These are phyloP conservation scores for Geosmithia morbida DNA, from an alignment of 2,329 filamentous ascomycete species.

Conservation along the genomic window DNA sequence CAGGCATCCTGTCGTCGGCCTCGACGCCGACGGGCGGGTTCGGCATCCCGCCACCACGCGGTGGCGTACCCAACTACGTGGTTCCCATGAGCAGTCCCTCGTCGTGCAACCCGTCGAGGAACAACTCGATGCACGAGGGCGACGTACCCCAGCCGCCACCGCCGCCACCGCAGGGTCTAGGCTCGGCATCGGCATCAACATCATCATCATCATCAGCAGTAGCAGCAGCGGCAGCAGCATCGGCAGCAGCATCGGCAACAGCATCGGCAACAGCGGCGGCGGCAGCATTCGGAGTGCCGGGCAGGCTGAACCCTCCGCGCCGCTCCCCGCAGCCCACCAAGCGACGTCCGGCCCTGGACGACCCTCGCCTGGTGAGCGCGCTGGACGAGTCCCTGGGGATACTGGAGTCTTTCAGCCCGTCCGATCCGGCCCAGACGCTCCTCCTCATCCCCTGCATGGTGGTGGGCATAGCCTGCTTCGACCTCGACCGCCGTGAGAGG, in stretches of 20 bases:
- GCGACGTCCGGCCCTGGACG: slow-evolving; percentile 31
- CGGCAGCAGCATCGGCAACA: too few species aligned
- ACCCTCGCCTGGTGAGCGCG: slow-evolving; percentile 34
- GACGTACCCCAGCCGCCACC: slow-evolving; percentile 5
- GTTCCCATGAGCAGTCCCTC: slow-evolving; percentile 11
- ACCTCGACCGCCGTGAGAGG: slow-evolving; percentile 33
- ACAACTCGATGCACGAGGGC: slow-evolving; percentile 24
- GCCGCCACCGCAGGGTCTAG: slow-evolving; percentile 6
- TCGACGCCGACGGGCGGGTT: slow-evolving; percentile 6
- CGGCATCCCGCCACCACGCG: background rate
- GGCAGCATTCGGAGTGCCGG: slow-evolving; percentile 4
- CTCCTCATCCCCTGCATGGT: slow-evolving; percentile 46
- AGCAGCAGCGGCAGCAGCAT: slow-evolving; percentile 7
- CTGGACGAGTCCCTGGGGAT: slow-evolving; percentile 42
- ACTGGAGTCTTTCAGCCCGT: slow-evolving; percentile 38
- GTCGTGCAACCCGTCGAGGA: slow-evolving; percentile 20
- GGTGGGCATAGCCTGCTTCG: slow-evolving; percentile 45
- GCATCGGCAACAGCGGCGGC: slow-evolving; percentile 4
- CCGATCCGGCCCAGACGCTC: slow-evolving; percentile 44
- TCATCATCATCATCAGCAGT: too few species aligned
- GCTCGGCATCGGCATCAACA: slow-evolving; percentile 7
- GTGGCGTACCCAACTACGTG: background rate
- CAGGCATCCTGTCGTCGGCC: slow-evolving; percentile 10
- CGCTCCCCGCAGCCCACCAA: slow-evolving; percentile 29
- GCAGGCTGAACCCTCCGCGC: background rate